Evolutionary conservation across 139 green algal genomes (phyloP).

Genomic region (Chlorella vulgaris): DNA sequence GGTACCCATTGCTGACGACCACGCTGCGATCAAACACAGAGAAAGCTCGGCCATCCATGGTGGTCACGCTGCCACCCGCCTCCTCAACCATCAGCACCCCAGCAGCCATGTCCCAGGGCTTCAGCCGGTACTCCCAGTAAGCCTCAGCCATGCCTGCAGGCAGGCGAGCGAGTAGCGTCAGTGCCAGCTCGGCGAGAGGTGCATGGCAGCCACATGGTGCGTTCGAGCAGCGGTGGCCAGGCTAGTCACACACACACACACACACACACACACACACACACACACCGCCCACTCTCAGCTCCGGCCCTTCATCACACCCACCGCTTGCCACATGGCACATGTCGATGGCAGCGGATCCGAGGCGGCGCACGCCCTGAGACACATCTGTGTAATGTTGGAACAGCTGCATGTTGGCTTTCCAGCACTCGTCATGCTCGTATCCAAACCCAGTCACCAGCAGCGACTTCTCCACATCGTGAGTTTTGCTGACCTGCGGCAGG

Average conservation of each 20-base stretch:
- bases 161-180: too few species aligned
- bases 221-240: too few species aligned
- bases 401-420: slow-evolving; percentile 84
- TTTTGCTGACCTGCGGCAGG: slow-evolving; percentile 30
- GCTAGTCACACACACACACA: too few species aligned
- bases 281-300: too few species aligned
- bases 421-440: slow-evolving; percentile 85
- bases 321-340: slow-evolving; percentile 88
- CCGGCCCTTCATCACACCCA: slow-evolving; percentile 16
- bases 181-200: not conserved
- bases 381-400: slow-evolving; percentile 93
- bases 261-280: too few species aligned
- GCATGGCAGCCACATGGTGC: too few species aligned
- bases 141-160: slow-evolving; percentile 63
- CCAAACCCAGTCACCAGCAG: slow-evolving; percentile 89
- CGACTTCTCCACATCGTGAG: slow-evolving; percentile 40
- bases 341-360: slow-evolving; percentile 90
- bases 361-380: slow-evolving; percentile 74
- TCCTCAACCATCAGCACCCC: slow-evolving; percentile 73
- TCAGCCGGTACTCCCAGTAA: slow-evolving; percentile 81
- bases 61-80: slow-evolving; percentile 75
- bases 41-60: slow-evolving; percentile 75
- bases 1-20: slow-evolving; percentile 52
- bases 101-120: slow-evolving; percentile 79
- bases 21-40: slow-evolving; percentile 73